Conservation (phyloP, 2,329 filamentous ascomycete genomes). For the Zasmidium citrigriseum region DNA sequence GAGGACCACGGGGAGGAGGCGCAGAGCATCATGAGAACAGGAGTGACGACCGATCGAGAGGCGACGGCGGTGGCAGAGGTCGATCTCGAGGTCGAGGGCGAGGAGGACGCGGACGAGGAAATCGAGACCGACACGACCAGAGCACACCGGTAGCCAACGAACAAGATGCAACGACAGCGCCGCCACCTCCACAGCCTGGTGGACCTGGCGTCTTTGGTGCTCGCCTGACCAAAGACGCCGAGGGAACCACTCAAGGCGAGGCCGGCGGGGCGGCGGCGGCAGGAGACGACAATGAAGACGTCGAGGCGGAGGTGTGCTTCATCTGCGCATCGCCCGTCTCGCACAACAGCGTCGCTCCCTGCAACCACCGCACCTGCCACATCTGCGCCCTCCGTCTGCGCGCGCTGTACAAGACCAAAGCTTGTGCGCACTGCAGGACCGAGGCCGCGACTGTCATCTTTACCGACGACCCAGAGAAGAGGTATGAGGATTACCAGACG, state of each 20-base stretch:
- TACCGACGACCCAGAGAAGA: constrained; percentile 79
- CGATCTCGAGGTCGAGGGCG: constrained; percentile 34
- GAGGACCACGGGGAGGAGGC: constrained; percentile 8
- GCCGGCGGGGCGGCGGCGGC: constrained; percentile 16
- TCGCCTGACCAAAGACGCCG: constrained; percentile 52
- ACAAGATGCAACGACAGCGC: constrained; percentile 26
- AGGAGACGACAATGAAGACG: constrained; percentile 30
- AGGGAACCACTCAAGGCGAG: constrained; percentile 36
- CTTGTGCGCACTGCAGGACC: constrained; percentile 92
- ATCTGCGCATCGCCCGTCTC: constrained; percentile 91
- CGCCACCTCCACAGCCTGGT: constrained; percentile 41
- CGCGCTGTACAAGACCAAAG: constrained; percentile 92
- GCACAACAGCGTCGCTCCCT: constrained; percentile 86
- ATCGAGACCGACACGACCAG: constrained; percentile 31
- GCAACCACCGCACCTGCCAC: constrained; percentile 95
- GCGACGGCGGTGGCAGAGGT: constrained; percentile 19
- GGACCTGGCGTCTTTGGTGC: constrained; percentile 45
- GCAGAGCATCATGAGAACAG: constrained; percentile 14
- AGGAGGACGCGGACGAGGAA: constrained; percentile 39
- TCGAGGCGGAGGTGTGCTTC: constrained; percentile 79
- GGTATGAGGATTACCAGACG: constrained; percentile 78
- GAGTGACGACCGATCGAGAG: constrained; percentile 10
- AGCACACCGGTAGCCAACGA: constrained; percentile 21
- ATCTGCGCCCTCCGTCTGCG: constrained; percentile 90
- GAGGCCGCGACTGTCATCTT: constrained; percentile 84